phyloP scores from a whole-genome alignment of 2,329 filamentous ascomycete species.

The Phoma sp. region DNA sequence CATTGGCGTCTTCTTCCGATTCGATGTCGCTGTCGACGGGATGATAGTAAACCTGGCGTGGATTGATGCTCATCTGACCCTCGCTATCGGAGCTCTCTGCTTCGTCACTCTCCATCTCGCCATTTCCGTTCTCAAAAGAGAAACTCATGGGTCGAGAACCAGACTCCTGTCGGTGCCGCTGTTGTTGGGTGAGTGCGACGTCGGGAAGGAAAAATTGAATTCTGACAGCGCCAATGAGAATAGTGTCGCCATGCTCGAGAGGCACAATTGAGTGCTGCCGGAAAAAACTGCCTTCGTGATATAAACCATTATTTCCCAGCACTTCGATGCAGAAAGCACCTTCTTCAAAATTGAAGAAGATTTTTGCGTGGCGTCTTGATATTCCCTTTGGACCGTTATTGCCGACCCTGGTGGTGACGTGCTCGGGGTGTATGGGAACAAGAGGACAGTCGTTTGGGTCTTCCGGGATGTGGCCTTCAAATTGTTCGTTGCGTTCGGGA shows the following conservation, averaged over 20 bases:
- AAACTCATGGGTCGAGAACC: slow-evolving; percentile 70
- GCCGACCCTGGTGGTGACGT: slow-evolving; percentile 46
- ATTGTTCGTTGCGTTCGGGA: slow-evolving; percentile 52
- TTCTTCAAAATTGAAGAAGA: slow-evolving; percentile 69
- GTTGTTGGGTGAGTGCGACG: slow-evolving; percentile 55
- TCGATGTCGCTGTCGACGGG: slow-evolving; percentile 34
- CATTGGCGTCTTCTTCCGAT: slow-evolving; percentile 35
- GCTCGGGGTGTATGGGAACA: slow-evolving; percentile 72
- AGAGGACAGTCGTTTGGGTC: slow-evolving; percentile 67
- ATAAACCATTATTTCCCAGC: slow-evolving; percentile 69
- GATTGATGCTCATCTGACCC: slow-evolving; percentile 41
- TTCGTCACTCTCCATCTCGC: slow-evolving; percentile 59
- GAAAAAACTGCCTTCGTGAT: slow-evolving; percentile 44
- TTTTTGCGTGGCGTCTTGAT: slow-evolving; percentile 74
- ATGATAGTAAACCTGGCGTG: slow-evolving; percentile 41
- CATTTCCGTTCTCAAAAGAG: slow-evolving; percentile 69
- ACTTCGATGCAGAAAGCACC: slow-evolving; percentile 70
- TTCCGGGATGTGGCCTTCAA: slow-evolving; percentile 64
- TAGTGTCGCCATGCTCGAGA: slow-evolving; percentile 67
- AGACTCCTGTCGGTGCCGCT: slow-evolving; percentile 57
- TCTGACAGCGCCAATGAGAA: slow-evolving; percentile 74
- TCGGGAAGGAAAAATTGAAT: slow-evolving; percentile 72
- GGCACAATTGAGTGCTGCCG: slow-evolving; percentile 40
- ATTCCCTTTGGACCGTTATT: slow-evolving; percentile 73
- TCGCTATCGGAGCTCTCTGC: slow-evolving; percentile 44